Evolutionary conservation across 2,329 filamentous ascomycete genomes (phyloP), one percentile per base, ranked within the genome.

Genomic region (Pseudocercospora macadamiae): DNA sequence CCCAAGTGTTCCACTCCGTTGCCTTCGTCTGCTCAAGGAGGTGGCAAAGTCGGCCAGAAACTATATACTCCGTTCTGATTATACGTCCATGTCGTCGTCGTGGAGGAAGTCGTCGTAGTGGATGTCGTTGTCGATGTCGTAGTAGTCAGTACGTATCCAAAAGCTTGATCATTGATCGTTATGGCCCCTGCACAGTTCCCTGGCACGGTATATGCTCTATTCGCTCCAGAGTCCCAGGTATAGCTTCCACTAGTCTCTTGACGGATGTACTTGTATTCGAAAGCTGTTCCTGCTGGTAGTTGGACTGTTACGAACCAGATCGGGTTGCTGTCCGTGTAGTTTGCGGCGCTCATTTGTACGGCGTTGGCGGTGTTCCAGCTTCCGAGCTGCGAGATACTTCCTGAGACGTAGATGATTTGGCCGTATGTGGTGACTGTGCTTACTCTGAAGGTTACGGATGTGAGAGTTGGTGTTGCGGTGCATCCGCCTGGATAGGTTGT

Each of bases 191-290:
- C 60, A 47, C 65, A 67, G 23, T 61, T 67, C 9, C 19, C 25
- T 9, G 64, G 62, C 18, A 63, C 60, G 36, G 55, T 61, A 23
- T 63, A 65, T 28, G 28, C 48, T 18, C 63, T 44, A 39, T 65
- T 57, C 10, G 63, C 55, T 25, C 59, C 58, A 23, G 45, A 47
- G 75, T 91, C 88, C 87, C 88, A 91, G 1, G 73, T 77, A 10
- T 87, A 73, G 0, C 74, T 75, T 0, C 85, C 83, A 65, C 82
- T 79, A 1, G 72, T 66, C 60, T 79, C 77, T 39, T 86, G 80
- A 51, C 84, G 82, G 64, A 90, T 81, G 68, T 84, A 91, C 76
- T 90, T 90, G 73, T 90, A 91, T 75, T 85, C 68, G 32, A 91
- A 76, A 1, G 73, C 73, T 44, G 78, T 77, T 2, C 86, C 86